Conservation (phyloP, 1,284 basidiomycete species). For the Ustilago loliicola region DNA sequence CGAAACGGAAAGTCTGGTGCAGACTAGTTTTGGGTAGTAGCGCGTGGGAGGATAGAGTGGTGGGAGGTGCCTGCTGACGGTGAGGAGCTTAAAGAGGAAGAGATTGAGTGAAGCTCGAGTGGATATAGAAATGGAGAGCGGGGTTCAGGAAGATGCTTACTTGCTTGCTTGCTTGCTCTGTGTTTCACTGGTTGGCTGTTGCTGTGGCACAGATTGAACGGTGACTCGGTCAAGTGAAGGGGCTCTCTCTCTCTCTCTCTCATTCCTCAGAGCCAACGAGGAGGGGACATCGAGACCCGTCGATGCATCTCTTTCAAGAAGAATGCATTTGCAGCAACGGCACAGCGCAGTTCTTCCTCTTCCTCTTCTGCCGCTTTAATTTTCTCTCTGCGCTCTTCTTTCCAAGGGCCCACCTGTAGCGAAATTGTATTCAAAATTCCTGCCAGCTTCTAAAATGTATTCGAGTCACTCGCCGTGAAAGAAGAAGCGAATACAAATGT, state of each 20-base stretch:
- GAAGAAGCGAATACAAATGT: slow-evolving; percentile 7
- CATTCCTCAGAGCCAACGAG: not conserved
- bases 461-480: slow-evolving; percentile 15
- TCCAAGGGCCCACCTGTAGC: not conserved
- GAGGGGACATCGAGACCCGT: not conserved
- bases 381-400: not conserved
- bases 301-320: not conserved
- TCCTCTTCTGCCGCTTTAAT: slow-evolving; percentile 10
- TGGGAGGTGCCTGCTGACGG: not conserved
- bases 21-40: not conserved
- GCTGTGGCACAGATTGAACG: not conserved
- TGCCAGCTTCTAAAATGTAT: not conserved
- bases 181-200: slow-evolving; percentile 1
- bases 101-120: not conserved
- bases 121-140: not conserved
- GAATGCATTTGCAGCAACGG: not conserved
- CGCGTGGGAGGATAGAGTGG: not conserved
- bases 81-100: slow-evolving; percentile 3
- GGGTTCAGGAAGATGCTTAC: slow-evolving; percentile 8
- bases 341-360: not conserved
- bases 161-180: not conserved
- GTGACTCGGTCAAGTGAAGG: slow-evolving; percentile 17
- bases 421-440: slow-evolving; percentile 10
- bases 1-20: not conserved
- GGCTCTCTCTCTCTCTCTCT: too few relatives aligned